phyloP scores from a whole-genome alignment of 257 asterid species.

The Ligustrum vulgare region DNA sequence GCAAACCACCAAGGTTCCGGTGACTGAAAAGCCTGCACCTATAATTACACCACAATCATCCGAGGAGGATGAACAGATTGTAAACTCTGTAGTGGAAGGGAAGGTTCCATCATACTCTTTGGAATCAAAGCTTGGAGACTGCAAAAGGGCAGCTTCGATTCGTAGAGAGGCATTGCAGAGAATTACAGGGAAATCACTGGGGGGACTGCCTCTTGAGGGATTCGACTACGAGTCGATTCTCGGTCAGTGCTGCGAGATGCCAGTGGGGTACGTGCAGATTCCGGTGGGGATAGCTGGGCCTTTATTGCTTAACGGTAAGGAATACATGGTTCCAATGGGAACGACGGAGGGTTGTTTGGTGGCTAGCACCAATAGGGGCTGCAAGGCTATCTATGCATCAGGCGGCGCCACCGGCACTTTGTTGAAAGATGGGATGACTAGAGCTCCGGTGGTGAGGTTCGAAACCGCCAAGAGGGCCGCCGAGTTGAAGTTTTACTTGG shows the following conservation, averaged over 20 bases:
- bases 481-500: conserved; percentile 51
- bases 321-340: conserved; percentile 61
- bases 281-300: conserved; percentile 72
- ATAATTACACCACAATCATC: conserved; percentile 27
- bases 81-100: conserved; percentile 40
- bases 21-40: conserved; percentile 25
- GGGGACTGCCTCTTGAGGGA: conserved; percentile 57
- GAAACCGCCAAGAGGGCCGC: conserved; percentile 50
- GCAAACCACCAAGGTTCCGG: conserved; percentile 21
- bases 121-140: conserved; percentile 55
- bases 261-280: conserved; percentile 61
- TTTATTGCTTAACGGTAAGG: conserved; percentile 53
- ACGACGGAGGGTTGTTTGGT: conserved; percentile 64
- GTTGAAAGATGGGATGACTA: conserved; percentile 55
- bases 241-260: conserved; percentile 75
- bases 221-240: conserved; percentile 53
- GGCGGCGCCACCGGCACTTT: conserved; percentile 52
- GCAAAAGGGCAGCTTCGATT: conserved; percentile 45
- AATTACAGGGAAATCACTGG: conserved; percentile 47
- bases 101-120: conserved; percentile 46
- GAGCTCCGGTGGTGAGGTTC: conserved; percentile 64
- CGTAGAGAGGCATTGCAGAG: conserved; percentile 57
- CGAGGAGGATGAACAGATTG: conserved; percentile 44
- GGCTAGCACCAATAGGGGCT: conserved; percentile 68
- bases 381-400: conserved; percentile 49